Percentiles rank a stretch among this genome's conserved stretches.
Evolutionary conservation across 176 grass and related monocot species (phyloP).

Genomic region (Tillandsia fasciculata): DNA sequence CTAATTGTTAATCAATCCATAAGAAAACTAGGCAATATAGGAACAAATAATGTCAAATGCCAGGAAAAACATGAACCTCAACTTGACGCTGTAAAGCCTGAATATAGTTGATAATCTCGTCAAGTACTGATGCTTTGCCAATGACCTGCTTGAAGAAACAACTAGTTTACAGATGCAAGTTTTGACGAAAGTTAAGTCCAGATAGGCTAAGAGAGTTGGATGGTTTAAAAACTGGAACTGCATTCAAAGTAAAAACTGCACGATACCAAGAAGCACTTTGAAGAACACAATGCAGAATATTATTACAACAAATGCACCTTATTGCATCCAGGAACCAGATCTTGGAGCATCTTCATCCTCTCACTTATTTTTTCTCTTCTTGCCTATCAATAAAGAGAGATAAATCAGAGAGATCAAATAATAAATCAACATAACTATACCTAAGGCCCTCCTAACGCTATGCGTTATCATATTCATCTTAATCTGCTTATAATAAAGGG

Average conservation of each 20-base stretch:
- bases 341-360: constrained; percentile 95
- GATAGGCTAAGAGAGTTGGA: constrained; percentile 1
- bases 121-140: constrained; percentile 88
- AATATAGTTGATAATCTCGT: constrained; percentile 98
- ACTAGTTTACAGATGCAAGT: constrained; percentile 7
- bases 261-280: background rate
- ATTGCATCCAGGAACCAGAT: constrained; percentile 92
- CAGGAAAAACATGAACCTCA: constrained; percentile 45
- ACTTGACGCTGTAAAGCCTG: constrained; percentile 87
- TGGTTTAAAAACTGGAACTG: constrained; percentile 1
- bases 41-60: constrained; percentile 6
- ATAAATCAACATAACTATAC: background rate
- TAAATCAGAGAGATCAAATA: constrained; percentile 16
- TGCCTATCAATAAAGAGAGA: constrained; percentile 44
- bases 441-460: background rate
- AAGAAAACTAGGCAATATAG: background rate
- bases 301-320: constrained; percentile 43
- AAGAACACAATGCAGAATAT: background rate
- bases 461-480: background rate
- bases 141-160: constrained; percentile 54
- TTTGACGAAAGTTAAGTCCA: constrained; percentile 17
- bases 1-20: constrained; percentile 8
- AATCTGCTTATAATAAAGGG: background rate
- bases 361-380: constrained; percentile 95
- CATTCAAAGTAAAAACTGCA: background rate